Conservation (phyloP, 1,284 basidiomycete genomes). For the Sporisorium iseilematis-ciliati region DNA sequence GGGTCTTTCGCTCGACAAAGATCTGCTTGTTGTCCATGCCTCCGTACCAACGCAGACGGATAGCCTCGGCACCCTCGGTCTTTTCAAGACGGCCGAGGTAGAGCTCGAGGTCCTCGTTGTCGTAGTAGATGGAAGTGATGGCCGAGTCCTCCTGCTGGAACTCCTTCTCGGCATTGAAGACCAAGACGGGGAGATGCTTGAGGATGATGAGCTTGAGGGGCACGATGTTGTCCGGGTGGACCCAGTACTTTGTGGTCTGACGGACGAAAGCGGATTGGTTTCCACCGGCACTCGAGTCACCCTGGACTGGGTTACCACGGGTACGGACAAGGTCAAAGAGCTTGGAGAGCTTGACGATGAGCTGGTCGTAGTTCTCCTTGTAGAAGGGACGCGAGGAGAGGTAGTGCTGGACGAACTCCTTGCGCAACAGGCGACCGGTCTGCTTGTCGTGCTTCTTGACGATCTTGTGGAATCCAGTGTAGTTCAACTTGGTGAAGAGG, state of each 20-base stretch:
- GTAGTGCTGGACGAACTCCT: constrained; percentile 84
- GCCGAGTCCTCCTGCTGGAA: constrained; percentile 89
- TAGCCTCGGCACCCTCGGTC: constrained; percentile 97
- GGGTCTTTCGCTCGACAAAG: constrained; percentile 98
- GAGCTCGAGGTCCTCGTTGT: constrained; percentile 95
- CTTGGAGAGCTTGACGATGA: constrained; percentile 96
- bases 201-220: constrained; percentile 95
- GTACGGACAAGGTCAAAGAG: constrained; percentile 96
- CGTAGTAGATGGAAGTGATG: constrained; percentile 87
- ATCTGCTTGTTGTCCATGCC: constrained; percentile 82
- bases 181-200: constrained; percentile 80
- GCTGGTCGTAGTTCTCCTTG: constrained; percentile 80
- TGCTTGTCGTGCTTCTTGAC: constrained; percentile 91
- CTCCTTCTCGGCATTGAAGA: constrained; percentile 95
- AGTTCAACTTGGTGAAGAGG: constrained; percentile 91
- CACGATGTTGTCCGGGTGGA: constrained; percentile 81
- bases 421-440: constrained; percentile 75
- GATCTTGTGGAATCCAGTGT: constrained; percentile 96
- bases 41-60: constrained; percentile 98
- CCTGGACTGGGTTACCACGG: constrained; percentile 90
- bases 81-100: constrained; percentile 97
- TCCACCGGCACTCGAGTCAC: constrained; percentile 93
- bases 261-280: constrained; percentile 95
- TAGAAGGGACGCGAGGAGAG: constrained; percentile 96
- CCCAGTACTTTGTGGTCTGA: constrained; percentile 99